phyloP scores from a whole-genome alignment of 257 asterid genomes.

The Fraxinus excelsior region DNA sequence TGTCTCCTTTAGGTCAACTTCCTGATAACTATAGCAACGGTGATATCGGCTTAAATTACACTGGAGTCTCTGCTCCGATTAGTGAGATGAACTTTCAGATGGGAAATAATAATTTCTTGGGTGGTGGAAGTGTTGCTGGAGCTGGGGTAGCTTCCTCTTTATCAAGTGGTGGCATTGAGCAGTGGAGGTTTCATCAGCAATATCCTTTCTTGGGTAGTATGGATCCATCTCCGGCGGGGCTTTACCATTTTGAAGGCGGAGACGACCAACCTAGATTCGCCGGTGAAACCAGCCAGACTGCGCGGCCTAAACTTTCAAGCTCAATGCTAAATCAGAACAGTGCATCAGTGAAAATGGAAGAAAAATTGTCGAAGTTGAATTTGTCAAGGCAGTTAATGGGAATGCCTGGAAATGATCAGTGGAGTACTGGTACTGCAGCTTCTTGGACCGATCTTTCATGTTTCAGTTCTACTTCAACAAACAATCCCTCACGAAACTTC shows the following conservation, averaged over 20 bases:
- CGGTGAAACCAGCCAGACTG: slow-evolving; percentile 30
- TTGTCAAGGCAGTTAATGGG: slow-evolving; percentile 60
- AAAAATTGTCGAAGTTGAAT: slow-evolving; percentile 35
- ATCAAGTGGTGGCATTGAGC: slow-evolving; percentile 42
- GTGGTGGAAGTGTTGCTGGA: slow-evolving; percentile 29
- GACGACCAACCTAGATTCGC: slow-evolving; percentile 32
- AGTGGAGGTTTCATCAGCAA: slow-evolving; percentile 59
- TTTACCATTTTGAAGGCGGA: slow-evolving; percentile 46
- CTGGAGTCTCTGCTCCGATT: slow-evolving; percentile 43
- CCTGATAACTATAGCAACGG: slow-evolving; percentile 33
- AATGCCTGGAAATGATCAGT: slow-evolving; percentile 27
- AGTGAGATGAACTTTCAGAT: slow-evolving; percentile 41
- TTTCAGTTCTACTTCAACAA: slow-evolving; percentile 70
- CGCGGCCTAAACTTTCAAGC: slow-evolving; percentile 46
- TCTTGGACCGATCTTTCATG: slow-evolving; percentile 71
- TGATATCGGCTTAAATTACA: slow-evolving; percentile 45
- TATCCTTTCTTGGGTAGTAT: slow-evolving; percentile 63
- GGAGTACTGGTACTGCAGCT: slow-evolving; percentile 32
- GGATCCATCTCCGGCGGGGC: slow-evolving; percentile 32
- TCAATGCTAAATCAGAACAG: slow-evolving; percentile 45
- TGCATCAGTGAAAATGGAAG: slow-evolving; percentile 75
- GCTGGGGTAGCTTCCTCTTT: slow-evolving; percentile 31
- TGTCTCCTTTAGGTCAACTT: slow-evolving; percentile 69
- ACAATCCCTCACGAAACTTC: slow-evolving; percentile 36
- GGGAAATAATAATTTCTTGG: slow-evolving; percentile 30